Evolutionary conservation across 2,329 filamentous ascomycete genomes (phyloP).

Genomic region (Aspergillus sp.): DNA sequence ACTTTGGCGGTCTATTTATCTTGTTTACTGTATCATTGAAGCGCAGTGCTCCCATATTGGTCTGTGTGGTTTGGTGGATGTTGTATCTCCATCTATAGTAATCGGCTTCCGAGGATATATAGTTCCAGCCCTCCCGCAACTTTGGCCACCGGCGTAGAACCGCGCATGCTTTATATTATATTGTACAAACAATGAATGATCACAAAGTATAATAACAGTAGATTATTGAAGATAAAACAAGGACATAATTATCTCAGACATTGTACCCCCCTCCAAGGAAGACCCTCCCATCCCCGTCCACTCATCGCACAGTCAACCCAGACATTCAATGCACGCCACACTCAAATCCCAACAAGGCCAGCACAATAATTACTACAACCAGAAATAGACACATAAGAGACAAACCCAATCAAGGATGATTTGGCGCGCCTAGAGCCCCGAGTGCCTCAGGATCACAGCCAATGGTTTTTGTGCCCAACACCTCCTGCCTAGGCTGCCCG

Average conservation of each 20-base stretch:
- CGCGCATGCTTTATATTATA: background rate
- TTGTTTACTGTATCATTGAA: background rate
- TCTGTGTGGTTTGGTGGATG: background rate
- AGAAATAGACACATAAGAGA: background rate
- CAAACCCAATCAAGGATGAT: background rate
- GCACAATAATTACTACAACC: background rate
- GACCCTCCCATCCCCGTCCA: background rate
- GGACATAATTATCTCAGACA: background rate
- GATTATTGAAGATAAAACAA: too few species aligned
- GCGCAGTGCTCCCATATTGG: background rate
- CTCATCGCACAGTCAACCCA: background rate
- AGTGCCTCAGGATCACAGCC: background rate
- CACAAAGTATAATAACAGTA: too few species aligned
- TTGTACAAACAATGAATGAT: too few species aligned
- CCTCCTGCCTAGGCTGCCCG: too few species aligned
- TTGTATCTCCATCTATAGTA: background rate
- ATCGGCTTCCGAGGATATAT: background rate
- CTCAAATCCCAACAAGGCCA: background rate
- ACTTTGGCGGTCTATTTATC: background rate
- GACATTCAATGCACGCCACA: background rate
- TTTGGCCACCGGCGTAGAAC: background rate
- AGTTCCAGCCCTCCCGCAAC: background rate
- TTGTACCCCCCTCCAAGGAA: background rate
- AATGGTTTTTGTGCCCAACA: background rate
- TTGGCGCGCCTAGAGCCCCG: background rate